Conservation (phyloP, 176 grass and related monocot genomes). For the Leersia perrieri region DNA sequence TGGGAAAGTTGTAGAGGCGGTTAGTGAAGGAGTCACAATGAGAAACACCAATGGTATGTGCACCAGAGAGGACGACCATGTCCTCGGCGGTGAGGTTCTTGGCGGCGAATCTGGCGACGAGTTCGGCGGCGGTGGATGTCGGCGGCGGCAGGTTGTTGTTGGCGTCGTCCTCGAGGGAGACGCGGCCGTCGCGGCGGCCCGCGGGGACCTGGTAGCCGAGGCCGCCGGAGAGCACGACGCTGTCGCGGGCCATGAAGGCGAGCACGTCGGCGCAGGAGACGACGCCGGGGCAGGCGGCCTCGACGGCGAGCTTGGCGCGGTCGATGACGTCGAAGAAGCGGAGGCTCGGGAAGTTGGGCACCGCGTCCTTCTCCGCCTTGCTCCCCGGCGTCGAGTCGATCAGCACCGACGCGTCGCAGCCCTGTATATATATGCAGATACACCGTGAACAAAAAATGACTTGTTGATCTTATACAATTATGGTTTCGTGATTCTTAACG, state of each 20-base stretch:
- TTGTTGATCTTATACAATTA: too few relatives aligned
- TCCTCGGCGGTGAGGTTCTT: conserved; percentile 60
- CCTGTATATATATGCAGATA: too few relatives aligned
- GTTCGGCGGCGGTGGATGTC: conserved; percentile 26
- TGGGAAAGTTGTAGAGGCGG: conserved; percentile 40
- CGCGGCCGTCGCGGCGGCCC: conserved; percentile 44
- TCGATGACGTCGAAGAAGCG: conserved; percentile 51
- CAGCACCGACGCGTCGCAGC: conserved; percentile 58
- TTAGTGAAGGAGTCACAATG: conserved; percentile 43
- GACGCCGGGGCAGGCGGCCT: conserved; percentile 42
- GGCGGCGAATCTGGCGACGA: conserved; percentile 13
- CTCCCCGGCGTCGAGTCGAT: conserved; percentile 42
- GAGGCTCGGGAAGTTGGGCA: conserved; percentile 51
- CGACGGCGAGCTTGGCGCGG: conserved; percentile 40
- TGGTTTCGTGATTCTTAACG: too few relatives aligned
- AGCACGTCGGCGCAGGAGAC: conserved; percentile 77
- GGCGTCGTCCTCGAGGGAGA: background rate
- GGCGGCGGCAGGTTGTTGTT: conserved; percentile 18
- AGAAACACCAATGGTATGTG: conserved; percentile 56
- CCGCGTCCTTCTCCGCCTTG: conserved; percentile 54
- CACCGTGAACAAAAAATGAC: too few relatives aligned
- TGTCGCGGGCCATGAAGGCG: conserved; percentile 63
- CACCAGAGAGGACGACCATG: conserved; percentile 60
- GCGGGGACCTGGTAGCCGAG: conserved; percentile 37
- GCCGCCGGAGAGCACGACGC: conserved; percentile 34